Conservation (phyloP, 148 eudicot species). For the Pouteria glomerata region DNA sequence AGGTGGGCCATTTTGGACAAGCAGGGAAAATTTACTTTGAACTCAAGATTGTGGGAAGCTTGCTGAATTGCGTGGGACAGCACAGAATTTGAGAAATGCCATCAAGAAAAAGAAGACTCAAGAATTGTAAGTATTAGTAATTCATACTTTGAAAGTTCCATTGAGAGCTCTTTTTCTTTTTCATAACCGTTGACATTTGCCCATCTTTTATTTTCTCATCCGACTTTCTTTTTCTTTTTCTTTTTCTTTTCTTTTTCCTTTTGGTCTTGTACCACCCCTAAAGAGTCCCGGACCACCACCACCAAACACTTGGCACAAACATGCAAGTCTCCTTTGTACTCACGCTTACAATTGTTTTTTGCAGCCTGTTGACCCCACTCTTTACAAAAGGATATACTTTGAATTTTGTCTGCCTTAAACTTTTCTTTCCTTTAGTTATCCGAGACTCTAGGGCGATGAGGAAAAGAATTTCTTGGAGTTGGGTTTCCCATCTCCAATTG, state of each 20-base stretch:
- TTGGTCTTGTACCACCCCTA: conserved; percentile 20
- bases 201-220: conserved; percentile 7
- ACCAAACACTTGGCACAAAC: conserved; percentile 24
- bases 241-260: conserved; percentile 16
- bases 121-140: background rate
- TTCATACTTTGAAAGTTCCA: conserved; percentile 13
- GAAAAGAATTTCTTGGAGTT: too few relatives aligned
- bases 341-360: too few relatives aligned
- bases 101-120: conserved; percentile 6
- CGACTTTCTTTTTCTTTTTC: conserved; percentile 4
- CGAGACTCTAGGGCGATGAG: too few relatives aligned
- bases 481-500: too few relatives aligned
- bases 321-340: background rate
- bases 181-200: conserved; percentile 40
- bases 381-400: too few relatives aligned
- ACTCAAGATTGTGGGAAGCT: background rate
- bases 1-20: conserved; percentile 4
- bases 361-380: too few relatives aligned
- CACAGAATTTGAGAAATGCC: conserved; percentile 33
- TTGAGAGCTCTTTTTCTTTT: conserved; percentile 23
- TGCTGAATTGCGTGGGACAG: background rate
- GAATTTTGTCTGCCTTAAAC: too few relatives aligned
- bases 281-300: conserved; percentile 51
- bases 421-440: too few relatives aligned
- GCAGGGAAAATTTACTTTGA: conserved; percentile 9